Evolutionary conservation across 2,329 filamentous ascomycete genomes (phyloP), one percentile per base, ranked within the genome.

Genomic region (Tolypocladium amazonense): DNA sequence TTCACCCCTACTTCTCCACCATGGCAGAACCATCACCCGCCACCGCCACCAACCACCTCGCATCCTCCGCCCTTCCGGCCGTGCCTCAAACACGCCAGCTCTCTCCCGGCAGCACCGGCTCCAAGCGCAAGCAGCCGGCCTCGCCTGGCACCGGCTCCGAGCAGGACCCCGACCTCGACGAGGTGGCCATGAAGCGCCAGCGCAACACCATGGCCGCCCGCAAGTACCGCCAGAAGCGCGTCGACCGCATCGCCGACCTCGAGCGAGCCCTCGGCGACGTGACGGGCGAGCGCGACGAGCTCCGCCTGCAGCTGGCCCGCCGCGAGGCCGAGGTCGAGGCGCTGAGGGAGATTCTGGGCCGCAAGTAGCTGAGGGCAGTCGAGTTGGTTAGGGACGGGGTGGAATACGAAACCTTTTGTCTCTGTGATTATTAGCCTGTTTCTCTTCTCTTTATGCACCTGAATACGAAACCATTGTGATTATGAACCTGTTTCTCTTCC

Each of bases 131-230:
- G 53, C 57, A 43, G 37, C 37, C 33, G 37, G 58, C 56, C 20
- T 59, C 45, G 58, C 58, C 38, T 2, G 47, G 25, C 47, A 9
- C 47, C 25, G 61, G 63, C 4, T 63, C 50, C 4, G 30, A 43
- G 20, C 39, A 43, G 39, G 39, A 53, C 30, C 18, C 65, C 37
- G 68, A 65, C 6, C 65, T 69, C 9, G 62, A 64, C 33, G 64
- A 69, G 38, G 71, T 70, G 6, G 68, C 71, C 23, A 67, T 77
- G 67, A 88, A 88, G 71, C 84, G 87, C 35, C 81, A 83, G 62
- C 81, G 83, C 62, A 89, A 90, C 71, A 89, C 86, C 18, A 78
- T 88, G 62, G 87, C 87, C n/a, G 87, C 87, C 37, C 81, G 85
- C 62, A 85, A 87, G 62, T 89, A 88, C 69, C 83, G 87, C 33